These are phyloP conservation scores for Phalaenopsis hybrid DNA, from an alignment of 116 monocot species.

Conservation along the genomic window DNA sequence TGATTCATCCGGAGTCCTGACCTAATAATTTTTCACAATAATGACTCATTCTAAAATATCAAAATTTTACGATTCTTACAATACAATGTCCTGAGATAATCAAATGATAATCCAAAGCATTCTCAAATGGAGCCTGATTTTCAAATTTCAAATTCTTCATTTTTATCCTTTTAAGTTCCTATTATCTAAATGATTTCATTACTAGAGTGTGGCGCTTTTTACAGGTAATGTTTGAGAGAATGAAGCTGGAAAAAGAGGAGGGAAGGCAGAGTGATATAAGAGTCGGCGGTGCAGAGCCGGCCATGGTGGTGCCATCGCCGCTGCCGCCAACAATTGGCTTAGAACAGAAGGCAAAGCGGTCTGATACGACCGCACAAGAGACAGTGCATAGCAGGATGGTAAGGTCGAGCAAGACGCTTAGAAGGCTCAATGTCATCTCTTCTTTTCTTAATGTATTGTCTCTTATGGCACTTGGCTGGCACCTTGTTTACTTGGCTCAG, in stretches of 20 bases:
- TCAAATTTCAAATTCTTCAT: no score
- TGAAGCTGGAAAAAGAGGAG: conserved; percentile 89
- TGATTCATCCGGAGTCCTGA: no score
- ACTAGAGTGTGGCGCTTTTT: not conserved
- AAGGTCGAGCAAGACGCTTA: conserved; percentile 42
- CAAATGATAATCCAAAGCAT: no score
- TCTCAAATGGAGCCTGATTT: no score
- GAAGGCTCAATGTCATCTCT: conserved; percentile 56
- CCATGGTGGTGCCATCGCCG: not conserved
- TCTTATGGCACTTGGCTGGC: conserved; percentile 68
- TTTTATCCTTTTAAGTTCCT: not conserved
- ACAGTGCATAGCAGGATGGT: conserved; percentile 19
- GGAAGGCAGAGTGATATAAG: conserved; percentile 49
- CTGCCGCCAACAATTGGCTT: not conserved
- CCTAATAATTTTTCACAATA: no score
- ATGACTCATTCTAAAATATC: no score
- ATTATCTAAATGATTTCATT: not conserved
- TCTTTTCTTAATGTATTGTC: conserved; percentile 56
- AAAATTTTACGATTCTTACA: no score
- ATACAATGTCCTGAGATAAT: no score
- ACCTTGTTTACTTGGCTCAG: conserved; percentile 54
- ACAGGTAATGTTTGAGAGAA: conserved; percentile 59
- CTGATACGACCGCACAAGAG: conserved; percentile 19
- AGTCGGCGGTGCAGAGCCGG: not conserved
- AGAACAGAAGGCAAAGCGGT: not conserved